Base-by-base conservation (phyloP, 2,329 filamentous ascomycete species). In the Cytospora schulzeri region DNA sequence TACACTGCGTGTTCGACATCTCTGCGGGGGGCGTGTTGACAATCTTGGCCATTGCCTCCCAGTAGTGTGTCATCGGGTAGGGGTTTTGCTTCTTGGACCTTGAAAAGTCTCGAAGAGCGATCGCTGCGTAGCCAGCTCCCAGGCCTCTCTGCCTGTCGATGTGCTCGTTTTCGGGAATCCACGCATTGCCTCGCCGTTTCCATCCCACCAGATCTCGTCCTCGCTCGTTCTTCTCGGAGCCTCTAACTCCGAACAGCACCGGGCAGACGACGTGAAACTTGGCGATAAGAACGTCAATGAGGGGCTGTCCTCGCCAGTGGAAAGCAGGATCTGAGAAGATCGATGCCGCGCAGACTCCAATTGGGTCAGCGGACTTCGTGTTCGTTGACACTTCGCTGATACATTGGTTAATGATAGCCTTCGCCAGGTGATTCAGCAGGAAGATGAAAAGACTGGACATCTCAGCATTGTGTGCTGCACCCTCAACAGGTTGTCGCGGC, bases 261-360 rank as follows among this genome's bases (percentile, higher is more conserved):
- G 95, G 94, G 71, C 92, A 96, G 4, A 86, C 82, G 19, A 91
- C 82, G 66, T 93, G 88, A 71, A 91, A 91, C 76, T 98, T 97
- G 62, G 93, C 89, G 71, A 93, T 84, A 5, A 95, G 76, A 58
- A 95, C 88, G 72, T 93, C 91, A 62, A 91, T 88, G 68, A 95
- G 80, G 0, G 87, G 82, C 53, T 82, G 77, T n/a, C 85, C 88
- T 57, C 87, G 83, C 81, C 86, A 89, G 57, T 82, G 78, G 70
- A 91, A 88, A 6, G 83, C 79, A 1, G 83, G 79, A 54, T 85
- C 81, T 1, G 90, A 87, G 72, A 93, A 92, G 28, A 92, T 82
- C 66, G 86, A 84, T 12, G 88, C 89, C 0, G 87, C 82, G 12
- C 91, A 79, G 22, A 92, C 83, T 31, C 91, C 91, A 41, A 94